Percentiles rank a stretch among this genome's conserved stretches.
These are phyloP conservation scores for Aureobasidium pullulans DNA, from an alignment of 2,329 filamentous ascomycete genomes.

Conservation along the genomic window DNA sequence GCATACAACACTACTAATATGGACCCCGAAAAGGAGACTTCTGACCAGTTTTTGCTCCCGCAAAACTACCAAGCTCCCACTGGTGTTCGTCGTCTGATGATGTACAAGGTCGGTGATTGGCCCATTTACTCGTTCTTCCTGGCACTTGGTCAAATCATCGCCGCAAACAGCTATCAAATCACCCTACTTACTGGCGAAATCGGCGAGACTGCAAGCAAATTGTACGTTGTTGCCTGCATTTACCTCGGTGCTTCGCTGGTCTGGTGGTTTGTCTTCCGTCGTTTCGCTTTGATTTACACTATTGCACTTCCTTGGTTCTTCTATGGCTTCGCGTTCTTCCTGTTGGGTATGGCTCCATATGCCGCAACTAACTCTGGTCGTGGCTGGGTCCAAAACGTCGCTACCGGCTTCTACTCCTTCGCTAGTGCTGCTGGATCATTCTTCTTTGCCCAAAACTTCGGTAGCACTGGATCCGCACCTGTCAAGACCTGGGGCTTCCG, in stretches of 20 bases:
- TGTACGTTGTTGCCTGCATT: slow-evolving; percentile 54
- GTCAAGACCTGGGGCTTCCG: slow-evolving; percentile 61
- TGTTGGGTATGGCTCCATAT: slow-evolving; percentile 57
- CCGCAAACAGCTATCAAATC: slow-evolving; percentile 61
- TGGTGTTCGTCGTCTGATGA: slow-evolving; percentile 48
- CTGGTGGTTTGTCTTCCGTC: slow-evolving; percentile 59
- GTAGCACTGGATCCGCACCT: slow-evolving; percentile 45
- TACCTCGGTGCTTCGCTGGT: slow-evolving; percentile 51
- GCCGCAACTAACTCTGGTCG: slow-evolving; percentile 32
- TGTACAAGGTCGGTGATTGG: slow-evolving; percentile 55
- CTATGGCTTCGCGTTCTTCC: slow-evolving; percentile 55
- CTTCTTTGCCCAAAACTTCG: slow-evolving; percentile 62
- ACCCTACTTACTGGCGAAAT: slow-evolving; percentile 58
- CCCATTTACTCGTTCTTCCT: slow-evolving; percentile 56
- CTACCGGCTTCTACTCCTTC: slow-evolving; percentile 54
- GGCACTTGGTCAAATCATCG: slow-evolving; percentile 55
- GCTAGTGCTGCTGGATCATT: slow-evolving; percentile 57
- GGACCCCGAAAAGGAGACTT: slow-evolving; percentile 30
- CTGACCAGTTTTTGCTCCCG: slow-evolving; percentile 50
- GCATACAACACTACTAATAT: slow-evolving; percentile 36
- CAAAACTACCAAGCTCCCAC: slow-evolving; percentile 50
- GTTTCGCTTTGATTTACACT: slow-evolving; percentile 48
- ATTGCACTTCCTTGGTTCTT: slow-evolving; percentile 56
- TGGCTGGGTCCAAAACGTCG: slow-evolving; percentile 53
- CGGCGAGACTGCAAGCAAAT: slow-evolving; percentile 50